These are phyloP conservation scores for Aureobasidium namibiae DNA, from an alignment of 2,329 filamentous ascomycete genomes.

Conservation along the genomic window DNA sequence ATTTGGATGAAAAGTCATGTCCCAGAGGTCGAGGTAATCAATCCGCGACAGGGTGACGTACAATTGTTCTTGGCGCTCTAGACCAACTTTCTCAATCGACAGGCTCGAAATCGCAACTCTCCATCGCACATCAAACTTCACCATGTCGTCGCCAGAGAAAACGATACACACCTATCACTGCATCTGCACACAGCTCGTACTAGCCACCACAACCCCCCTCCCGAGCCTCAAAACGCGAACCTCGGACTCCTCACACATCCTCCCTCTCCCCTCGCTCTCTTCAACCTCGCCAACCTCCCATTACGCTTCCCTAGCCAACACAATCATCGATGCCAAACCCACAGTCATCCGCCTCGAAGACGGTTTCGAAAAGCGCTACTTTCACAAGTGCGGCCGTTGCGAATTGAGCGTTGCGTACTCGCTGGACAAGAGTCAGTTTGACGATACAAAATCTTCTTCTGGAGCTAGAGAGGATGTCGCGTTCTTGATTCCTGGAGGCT, in stretches of 20 bases:
- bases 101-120: not conserved
- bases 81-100: not conserved
- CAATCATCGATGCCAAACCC: constrained; percentile 39
- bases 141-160: not conserved
- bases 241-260: not conserved
- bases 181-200: constrained; percentile 57
- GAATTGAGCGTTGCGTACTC: constrained; percentile 54
- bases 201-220: constrained; percentile 50
- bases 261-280: constrained; percentile 4
- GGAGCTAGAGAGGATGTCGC: constrained; percentile 40
- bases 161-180: constrained; percentile 52
- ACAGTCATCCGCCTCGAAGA: constrained; percentile 33
- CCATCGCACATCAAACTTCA: not conserved
- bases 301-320: constrained; percentile 45
- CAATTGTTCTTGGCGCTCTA: not conserved
- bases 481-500: constrained; percentile 53
- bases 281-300: constrained; percentile 17
- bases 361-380: constrained; percentile 59
- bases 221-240: constrained; percentile 18
- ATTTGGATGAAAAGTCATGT: not conserved
- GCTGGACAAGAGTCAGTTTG: constrained; percentile 46
- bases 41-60: not conserved
- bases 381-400: constrained; percentile 54
- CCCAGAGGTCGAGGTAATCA: not conserved
- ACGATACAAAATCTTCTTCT: constrained; percentile 20